These are phyloP conservation scores for Arthonia radiata DNA, from an alignment of 495 filamentous ascomycete genomes.

Conservation along the genomic window DNA sequence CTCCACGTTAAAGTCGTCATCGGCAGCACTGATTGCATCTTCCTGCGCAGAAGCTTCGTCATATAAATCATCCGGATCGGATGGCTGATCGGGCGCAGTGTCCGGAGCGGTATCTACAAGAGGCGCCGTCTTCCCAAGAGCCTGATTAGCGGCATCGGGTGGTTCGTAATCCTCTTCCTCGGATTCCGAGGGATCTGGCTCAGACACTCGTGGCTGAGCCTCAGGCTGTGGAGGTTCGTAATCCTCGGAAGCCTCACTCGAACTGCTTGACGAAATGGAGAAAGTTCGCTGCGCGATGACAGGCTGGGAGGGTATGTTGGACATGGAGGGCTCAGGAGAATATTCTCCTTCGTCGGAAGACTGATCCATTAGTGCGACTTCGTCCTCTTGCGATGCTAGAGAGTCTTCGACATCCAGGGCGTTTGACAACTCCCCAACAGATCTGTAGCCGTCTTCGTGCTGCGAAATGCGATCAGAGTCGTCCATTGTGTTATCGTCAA, in stretches of 20 bases:
- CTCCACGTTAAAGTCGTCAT: too few species aligned
- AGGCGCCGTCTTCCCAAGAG: too few species aligned
- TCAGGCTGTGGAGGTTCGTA: slow-evolving; percentile 5
- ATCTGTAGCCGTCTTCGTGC: too few species aligned
- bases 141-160: slow-evolving; percentile 21
- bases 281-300: neutral
- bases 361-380: slow-evolving; percentile 1
- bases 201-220: too few species aligned
- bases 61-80: too few species aligned
- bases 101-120: too few species aligned
- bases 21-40: too few species aligned
- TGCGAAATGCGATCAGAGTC: too few species aligned
- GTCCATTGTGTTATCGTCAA: too few species aligned
- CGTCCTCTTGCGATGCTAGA: neutral
- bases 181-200: too few species aligned
- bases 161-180: slow-evolving; percentile 33
- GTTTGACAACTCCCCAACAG: slow-evolving; percentile 1
- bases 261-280: slow-evolving; percentile 2
- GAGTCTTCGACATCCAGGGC: slow-evolving; percentile 1
- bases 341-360: slow-evolving; percentile 1
- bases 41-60: too few species aligned
- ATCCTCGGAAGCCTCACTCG: slow-evolving; percentile 7
- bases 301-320: neutral
- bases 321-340: neutral
- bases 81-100: too few species aligned